Evolutionary conservation across 148 eudicot species (phyloP).

Genomic region (Beta vulgaris): DNA sequence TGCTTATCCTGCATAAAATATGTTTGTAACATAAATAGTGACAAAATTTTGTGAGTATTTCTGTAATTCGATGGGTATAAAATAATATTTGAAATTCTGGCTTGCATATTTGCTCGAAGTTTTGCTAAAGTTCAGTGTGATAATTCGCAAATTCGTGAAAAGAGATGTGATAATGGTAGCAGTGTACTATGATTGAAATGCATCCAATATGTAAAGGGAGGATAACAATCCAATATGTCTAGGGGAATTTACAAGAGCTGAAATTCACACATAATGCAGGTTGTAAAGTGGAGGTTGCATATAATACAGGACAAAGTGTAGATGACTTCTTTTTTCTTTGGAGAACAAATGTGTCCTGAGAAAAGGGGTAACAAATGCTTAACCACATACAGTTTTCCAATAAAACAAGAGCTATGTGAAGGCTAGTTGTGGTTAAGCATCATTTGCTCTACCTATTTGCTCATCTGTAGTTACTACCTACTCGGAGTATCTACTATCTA

Average conservation of each 20-base stretch:
- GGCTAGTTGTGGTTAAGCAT: conserved; percentile 9
- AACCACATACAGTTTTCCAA: background rate
- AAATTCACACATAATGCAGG: background rate
- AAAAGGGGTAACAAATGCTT: background rate
- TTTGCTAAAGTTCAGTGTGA: too few relatives aligned
- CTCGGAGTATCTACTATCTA: background rate
- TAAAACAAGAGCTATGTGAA: background rate
- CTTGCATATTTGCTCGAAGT: too few relatives aligned
- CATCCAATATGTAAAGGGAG: too few relatives aligned
- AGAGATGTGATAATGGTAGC: too few relatives aligned
- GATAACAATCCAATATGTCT: background rate
- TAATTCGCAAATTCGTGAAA: too few relatives aligned
- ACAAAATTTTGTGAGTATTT: too few relatives aligned
- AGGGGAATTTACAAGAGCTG: background rate
- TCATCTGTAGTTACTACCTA: conserved; percentile 9
- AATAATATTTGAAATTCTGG: too few relatives aligned
- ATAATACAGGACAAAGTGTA: background rate
- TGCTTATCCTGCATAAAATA: too few relatives aligned
- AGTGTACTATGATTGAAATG: too few relatives aligned
- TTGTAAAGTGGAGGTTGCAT: background rate
- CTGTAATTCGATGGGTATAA: too few relatives aligned
- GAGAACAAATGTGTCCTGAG: background rate
- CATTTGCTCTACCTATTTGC: background rate
- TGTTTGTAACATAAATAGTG: too few relatives aligned
- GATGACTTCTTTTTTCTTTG: background rate